These are phyloP conservation scores for Phytopythium oedochilum DNA, from an alignment of 352 stramenopile species.

Conservation along the genomic window DNA sequence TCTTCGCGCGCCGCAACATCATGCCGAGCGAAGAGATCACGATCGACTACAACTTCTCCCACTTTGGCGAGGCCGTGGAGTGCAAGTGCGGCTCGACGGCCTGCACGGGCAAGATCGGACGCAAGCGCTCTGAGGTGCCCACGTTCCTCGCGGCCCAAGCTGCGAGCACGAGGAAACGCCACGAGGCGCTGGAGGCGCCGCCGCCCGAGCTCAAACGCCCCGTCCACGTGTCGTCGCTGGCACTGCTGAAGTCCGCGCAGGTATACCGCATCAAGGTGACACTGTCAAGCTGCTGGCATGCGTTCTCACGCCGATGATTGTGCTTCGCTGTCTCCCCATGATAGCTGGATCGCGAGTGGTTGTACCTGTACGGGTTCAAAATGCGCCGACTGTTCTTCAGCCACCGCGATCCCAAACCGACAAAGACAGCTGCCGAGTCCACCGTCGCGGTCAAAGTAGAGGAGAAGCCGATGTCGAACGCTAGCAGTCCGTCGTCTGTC, in stretches of 20 bases:
- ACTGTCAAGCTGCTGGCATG: no score
- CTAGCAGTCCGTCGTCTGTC: constrained; percentile 36
- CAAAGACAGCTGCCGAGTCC: background rate
- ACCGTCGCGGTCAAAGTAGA: background rate
- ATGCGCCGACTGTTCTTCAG: constrained; percentile 65
- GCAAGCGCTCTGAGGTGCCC: constrained; percentile 51
- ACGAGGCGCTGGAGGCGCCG: constrained; percentile 14
- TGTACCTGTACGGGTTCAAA: constrained; percentile 54
- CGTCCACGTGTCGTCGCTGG: constrained; percentile 59
- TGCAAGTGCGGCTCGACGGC: constrained; percentile 72
- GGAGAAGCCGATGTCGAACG: background rate
- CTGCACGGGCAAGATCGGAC: constrained; percentile 71
- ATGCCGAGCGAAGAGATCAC: constrained; percentile 63
- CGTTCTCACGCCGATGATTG: constrained; percentile 2
- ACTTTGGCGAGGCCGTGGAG: constrained; percentile 72
- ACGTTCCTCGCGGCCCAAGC: constrained; percentile 13
- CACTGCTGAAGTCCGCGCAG: constrained; percentile 67
- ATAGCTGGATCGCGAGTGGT: constrained; percentile 59
- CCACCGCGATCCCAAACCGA: constrained; percentile 13
- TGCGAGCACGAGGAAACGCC: constrained; percentile 20
- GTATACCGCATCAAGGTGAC: no score
- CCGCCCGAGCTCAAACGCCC: constrained; percentile 60
- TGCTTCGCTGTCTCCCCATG: no score
- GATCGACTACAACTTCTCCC: constrained; percentile 84
- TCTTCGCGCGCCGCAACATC: constrained; percentile 68